Evolutionary conservation across 805 yeast genomes (phyloP).

Genomic region (Monosporozyma aerobia): DNA sequence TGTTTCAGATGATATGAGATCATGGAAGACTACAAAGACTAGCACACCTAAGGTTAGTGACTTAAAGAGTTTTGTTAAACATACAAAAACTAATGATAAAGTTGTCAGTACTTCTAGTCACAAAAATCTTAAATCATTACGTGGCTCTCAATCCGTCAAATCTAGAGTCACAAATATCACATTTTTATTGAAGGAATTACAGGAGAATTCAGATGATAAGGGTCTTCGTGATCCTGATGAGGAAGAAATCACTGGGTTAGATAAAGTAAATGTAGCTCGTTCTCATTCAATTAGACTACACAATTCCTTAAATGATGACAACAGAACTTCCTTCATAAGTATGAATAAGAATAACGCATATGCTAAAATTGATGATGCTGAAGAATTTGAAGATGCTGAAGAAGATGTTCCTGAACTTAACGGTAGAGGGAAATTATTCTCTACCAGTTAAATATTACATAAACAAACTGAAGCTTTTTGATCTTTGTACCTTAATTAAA

Average conservation of each 20-base stretch:
- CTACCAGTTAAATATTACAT: slow-evolving; percentile 1
- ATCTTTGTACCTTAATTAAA: background rate
- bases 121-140: slow-evolving; percentile 5
- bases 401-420: slow-evolving; percentile 18
- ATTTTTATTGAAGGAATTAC: slow-evolving; percentile 27
- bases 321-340: slow-evolving; percentile 11
- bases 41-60: slow-evolving; percentile 24
- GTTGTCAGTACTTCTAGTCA: background rate
- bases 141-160: slow-evolving; percentile 29
- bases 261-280: slow-evolving; percentile 24
- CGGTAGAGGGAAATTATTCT: slow-evolving; percentile 26
- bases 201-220: slow-evolving; percentile 10
- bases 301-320: slow-evolving; percentile 6
- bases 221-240: slow-evolving; percentile 29
- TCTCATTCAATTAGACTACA: slow-evolving; percentile 18
- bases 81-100: slow-evolving; percentile 3
- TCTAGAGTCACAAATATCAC: slow-evolving; percentile 31
- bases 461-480: background rate
- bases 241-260: slow-evolving; percentile 27
- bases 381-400: slow-evolving; percentile 25
- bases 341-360: background rate
- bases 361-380: slow-evolving; percentile 6
- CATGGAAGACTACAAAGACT: slow-evolving; percentile 14
- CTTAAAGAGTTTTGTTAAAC: slow-evolving; percentile 18
- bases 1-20: slow-evolving; percentile 13